Evolutionary conservation across 2,329 filamentous ascomycete genomes (phyloP), one percentile per base, ranked within the genome.

Genomic region (Scortechinia acanthostroma): DNA sequence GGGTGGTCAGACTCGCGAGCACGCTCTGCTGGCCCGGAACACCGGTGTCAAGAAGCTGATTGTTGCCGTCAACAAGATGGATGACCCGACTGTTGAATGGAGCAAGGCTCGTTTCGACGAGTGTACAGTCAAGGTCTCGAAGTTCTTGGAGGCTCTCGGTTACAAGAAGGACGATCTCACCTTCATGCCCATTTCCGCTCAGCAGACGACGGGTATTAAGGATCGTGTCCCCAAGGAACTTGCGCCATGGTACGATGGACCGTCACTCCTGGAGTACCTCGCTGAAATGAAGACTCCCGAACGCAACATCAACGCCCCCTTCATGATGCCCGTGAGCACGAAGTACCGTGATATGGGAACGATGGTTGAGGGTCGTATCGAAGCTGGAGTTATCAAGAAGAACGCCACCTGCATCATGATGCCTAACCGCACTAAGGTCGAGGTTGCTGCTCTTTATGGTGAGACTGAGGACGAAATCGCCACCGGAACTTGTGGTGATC

Each of bases 61-160:
- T 42, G 84, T 98, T 22, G 93, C 78, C 45, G 91, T 96, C 62
- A 98, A 98, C 80, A 98, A 98, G 76, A 98, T 98, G 94, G 93
- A 98, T 61, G 93, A 98, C 61, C 74, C 85, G 10, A 98, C 93
- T 2, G 94, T 98, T 44, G 80, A 95, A 59, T 98, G 94, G 94
- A 93, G 87, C 45, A 81, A 96, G 56, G 87, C 88, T 33, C 84
- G 93, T 46, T 98, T 89, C 71, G 83, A 88, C 58, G 93, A 98
- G 68, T 98, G 93, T 66, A 91, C 83, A 3, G 83, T 83, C 53
- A 98, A 97, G 71, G 80, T 98, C 43, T 65, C 81, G 15, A 77
- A 83, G 53, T 97, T 95, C 74, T 70, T 98, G 50, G 95, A 95
- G 71, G 87, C 81, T 45, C 86, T 94, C 10, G 91, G 91, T 21